Percentiles rank a stretch among this genome's conserved stretches.
These are phyloP conservation scores for Chlorophyllum brunneum DNA, from an alignment of 768 basidiomycete species.

Conservation along the genomic window DNA sequence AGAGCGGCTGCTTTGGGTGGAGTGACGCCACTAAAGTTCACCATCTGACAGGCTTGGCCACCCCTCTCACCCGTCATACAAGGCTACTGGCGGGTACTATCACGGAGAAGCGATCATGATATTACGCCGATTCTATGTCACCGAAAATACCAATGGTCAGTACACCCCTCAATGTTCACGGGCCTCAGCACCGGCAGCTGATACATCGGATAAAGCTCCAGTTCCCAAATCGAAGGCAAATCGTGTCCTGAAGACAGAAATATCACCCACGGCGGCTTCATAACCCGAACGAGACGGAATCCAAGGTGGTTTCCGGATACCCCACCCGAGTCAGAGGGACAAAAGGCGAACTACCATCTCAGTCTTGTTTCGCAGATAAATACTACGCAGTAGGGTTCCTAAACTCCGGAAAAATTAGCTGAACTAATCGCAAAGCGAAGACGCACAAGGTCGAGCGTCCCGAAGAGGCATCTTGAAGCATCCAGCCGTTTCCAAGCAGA, in stretches of 20 bases:
- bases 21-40: background rate
- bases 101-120: constrained; percentile 87
- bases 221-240: constrained; percentile 84
- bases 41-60: constrained; percentile 52
- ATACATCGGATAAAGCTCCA: constrained; percentile 57
- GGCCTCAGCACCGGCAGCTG: background rate
- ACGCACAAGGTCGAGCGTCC: too few species aligned
- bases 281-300: background rate
- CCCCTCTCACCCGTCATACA: constrained; percentile 70
- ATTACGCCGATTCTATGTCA: constrained; percentile 84
- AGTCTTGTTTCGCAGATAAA: background rate
- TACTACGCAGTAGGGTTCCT: too few species aligned
- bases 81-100: constrained; percentile 69
- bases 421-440: too few species aligned
- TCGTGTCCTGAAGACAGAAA: constrained; percentile 81
- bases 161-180: constrained; percentile 9
- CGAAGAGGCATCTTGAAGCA: too few species aligned
- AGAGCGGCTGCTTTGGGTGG: background rate
- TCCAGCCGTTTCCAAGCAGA: too few species aligned
- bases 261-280: constrained; percentile 31
- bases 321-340: background rate
- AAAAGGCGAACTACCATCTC: background rate
- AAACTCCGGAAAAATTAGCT: too few species aligned
- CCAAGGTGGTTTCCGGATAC: background rate
- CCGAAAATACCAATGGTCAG: constrained; percentile 87